phyloP scores from a whole-genome alignment of 495 filamentous ascomycete genomes.

The Melanomma pulvis-pyrius region DNA sequence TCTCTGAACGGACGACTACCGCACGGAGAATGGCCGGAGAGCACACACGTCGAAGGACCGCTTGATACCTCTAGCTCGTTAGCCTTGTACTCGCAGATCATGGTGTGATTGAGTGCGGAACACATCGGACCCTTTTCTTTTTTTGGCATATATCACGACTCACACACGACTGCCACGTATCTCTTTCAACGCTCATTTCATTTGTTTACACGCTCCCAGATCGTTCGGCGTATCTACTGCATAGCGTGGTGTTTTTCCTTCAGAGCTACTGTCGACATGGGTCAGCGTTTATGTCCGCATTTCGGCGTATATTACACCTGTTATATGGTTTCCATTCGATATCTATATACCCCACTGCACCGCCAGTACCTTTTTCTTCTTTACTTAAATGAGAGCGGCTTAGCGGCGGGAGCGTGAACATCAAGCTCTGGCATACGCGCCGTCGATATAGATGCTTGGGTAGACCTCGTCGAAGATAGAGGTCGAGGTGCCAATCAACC shows the following conservation, averaged over 20 bases:
- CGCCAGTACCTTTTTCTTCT: not conserved
- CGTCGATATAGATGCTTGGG: not conserved
- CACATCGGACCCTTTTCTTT: not conserved
- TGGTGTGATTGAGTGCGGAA: not conserved
- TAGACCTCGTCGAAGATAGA: not conserved
- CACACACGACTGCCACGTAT: not conserved
- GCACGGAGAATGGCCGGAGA: constrained; percentile 27
- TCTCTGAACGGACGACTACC: constrained; percentile 14
- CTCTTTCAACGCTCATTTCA: not conserved
- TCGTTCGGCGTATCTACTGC: not conserved
- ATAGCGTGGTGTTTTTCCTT: constrained; percentile 11
- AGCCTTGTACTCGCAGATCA: constrained; percentile 11
- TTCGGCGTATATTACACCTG: not conserved
- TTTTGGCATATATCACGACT: not conserved
- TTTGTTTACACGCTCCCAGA: not conserved
- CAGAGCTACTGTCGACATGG: not conserved
- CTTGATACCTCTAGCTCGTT: constrained; percentile 13
- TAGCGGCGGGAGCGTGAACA: not conserved
- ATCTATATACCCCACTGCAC: not conserved
- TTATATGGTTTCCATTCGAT: not conserved
- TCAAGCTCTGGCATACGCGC: not conserved
- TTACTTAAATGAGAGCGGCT: not conserved
- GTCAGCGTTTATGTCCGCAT: not conserved
- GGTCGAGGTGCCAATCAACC: not conserved
- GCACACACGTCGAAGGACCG: constrained; percentile 2